These are phyloP conservation scores for Eustoma russellianum DNA, from an alignment of 257 asterid species.

Conservation along the genomic window DNA sequence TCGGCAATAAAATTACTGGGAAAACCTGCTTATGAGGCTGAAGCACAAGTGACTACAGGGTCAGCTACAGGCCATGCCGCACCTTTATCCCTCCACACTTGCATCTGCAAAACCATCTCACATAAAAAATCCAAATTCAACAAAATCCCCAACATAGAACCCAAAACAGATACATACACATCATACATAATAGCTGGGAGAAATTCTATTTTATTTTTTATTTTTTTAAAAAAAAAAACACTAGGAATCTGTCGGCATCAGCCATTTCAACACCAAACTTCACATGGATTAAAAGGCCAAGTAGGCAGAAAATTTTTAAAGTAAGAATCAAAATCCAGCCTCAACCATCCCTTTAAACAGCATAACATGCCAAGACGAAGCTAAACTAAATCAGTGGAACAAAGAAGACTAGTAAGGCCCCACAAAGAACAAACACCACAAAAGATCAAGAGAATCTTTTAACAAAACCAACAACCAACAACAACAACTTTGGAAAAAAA, in stretches of 20 bases:
- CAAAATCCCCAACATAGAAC: background rate
- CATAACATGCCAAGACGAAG: too few species aligned
- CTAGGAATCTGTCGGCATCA: too few species aligned
- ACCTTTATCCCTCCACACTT: slow-evolving; percentile 51
- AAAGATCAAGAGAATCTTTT: background rate
- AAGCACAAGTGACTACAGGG: slow-evolving; percentile 89
- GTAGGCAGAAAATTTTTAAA: too few species aligned
- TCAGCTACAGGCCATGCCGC: slow-evolving; percentile 97
- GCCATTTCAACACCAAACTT: background rate
- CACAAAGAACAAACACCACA: slow-evolving; percentile 5
- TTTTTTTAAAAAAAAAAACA: background rate
- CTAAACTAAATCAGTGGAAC: too few species aligned
- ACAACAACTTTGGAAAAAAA: background rate
- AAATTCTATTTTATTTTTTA: too few species aligned
- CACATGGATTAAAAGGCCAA: too few species aligned
- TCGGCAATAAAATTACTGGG: slow-evolving; percentile 96
- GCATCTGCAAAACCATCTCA: slow-evolving; percentile 44
- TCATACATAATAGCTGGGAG: too few species aligned
- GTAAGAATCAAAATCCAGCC: too few species aligned
- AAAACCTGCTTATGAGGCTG: slow-evolving; percentile 68
- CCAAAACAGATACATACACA: too few species aligned
- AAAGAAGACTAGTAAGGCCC: background rate
- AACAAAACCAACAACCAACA: background rate
- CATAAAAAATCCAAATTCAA: background rate
- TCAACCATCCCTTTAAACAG: too few species aligned